phyloP scores from a whole-genome alignment of 495 filamentous ascomycete genomes.

The Penicillium waksmanii region DNA sequence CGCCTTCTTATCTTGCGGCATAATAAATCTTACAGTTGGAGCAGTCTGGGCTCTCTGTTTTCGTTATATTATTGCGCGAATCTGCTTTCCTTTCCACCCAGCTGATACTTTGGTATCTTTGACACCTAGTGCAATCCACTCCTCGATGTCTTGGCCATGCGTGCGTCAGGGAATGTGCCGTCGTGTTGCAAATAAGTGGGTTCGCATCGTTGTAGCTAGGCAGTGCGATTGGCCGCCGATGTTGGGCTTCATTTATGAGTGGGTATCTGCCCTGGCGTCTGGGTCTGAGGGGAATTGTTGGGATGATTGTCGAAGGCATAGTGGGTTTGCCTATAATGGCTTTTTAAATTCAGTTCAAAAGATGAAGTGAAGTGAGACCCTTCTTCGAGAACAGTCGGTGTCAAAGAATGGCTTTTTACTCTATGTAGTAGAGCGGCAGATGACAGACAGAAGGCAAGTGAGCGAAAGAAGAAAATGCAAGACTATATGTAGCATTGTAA shows the following conservation, averaged over 20 bases:
- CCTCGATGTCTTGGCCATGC: conserved; percentile 21
- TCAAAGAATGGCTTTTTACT: background rate
- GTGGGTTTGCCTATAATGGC: background rate
- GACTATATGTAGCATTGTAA: too few relatives aligned
- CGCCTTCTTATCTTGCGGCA: background rate
- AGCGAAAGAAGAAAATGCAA: too few relatives aligned
- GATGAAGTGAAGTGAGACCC: too few relatives aligned
- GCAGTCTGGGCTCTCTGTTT: background rate
- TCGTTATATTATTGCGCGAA: conserved; percentile 1
- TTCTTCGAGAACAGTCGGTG: background rate
- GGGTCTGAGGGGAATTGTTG: conserved; percentile 1
- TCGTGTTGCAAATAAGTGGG: conserved; percentile 21
- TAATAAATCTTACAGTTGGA: conserved; percentile 4
- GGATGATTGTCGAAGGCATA: conserved; percentile 5
- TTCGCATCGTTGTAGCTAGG: conserved; percentile 28
- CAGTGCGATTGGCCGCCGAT: conserved; percentile 2
- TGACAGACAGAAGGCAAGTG: too few relatives aligned
- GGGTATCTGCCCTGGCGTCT: background rate
- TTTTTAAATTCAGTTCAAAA: background rate
- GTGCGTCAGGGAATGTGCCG: conserved; percentile 32
- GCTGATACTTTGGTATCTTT: conserved; percentile 4
- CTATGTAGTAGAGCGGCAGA: too few relatives aligned
- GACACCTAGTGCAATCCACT: conserved; percentile 25
- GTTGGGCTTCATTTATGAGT: background rate
- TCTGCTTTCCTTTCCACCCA: conserved; percentile 3